Percentiles rank a stretch among this genome's conserved stretches.
Evolutionary conservation across 2,329 filamentous ascomycete species (phyloP).

Genomic region (Alternaria dauci): DNA sequence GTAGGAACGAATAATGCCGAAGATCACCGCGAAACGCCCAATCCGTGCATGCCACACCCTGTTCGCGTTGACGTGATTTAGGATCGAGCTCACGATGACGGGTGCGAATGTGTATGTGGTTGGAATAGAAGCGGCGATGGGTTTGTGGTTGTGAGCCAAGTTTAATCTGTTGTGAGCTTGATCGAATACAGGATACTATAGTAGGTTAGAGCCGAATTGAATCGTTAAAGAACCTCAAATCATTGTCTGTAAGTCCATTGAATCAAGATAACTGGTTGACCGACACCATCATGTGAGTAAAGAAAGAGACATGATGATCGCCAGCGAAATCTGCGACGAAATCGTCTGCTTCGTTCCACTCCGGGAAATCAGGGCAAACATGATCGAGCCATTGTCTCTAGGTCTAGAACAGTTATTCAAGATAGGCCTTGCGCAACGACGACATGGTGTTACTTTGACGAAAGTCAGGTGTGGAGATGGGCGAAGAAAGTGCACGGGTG

Average conservation of each 20-base stretch:
- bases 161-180: background rate
- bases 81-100: no score
- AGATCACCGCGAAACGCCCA: no score
- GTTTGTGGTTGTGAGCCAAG: background rate
- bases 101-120: no score
- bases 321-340: background rate
- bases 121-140: no score
- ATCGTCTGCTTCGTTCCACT: background rate
- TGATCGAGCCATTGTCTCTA: background rate
- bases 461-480: background rate
- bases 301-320: no score
- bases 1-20: background rate
- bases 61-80: no score
- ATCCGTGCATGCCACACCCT: no score
- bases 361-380: accelerated
- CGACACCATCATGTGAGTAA: background rate
- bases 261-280: background rate
- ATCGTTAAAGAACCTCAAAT: background rate
- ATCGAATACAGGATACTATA: background rate
- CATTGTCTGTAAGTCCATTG: background rate
- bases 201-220: background rate
- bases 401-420: background rate
- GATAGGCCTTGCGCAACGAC: background rate
- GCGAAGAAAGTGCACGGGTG: no score
- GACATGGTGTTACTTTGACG: background rate